phyloP scores from a whole-genome alignment of 805 yeast genomes.

The Ogataea paradorogensis region DNA sequence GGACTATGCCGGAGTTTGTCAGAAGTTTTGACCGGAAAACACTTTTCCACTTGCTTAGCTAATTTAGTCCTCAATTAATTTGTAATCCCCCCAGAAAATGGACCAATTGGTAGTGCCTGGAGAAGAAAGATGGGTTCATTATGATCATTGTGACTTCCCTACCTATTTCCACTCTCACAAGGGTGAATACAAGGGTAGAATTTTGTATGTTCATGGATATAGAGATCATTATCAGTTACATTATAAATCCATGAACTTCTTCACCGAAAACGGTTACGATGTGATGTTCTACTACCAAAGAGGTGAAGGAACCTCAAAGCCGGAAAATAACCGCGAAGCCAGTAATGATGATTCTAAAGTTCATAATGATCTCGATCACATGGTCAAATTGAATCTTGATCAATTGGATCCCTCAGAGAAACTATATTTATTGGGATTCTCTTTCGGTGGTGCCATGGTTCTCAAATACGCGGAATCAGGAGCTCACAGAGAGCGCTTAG shows the following conservation, averaged over 20 bases:
- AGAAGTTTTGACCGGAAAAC: conserved; percentile 4
- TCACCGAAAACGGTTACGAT: conserved; percentile 56
- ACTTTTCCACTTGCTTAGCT: conserved; percentile 4
- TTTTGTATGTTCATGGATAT: conserved; percentile 70
- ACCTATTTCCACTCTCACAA: conserved; percentile 21
- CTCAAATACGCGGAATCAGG: conserved; percentile 63
- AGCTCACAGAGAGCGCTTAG: conserved; percentile 42
- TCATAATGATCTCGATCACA: conserved; percentile 57
- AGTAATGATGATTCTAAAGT: conserved; percentile 53
- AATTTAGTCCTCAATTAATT: neutral
- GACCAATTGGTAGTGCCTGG: neutral
- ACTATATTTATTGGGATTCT: conserved; percentile 60
- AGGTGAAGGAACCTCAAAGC: conserved; percentile 68
- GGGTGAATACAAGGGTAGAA: conserved; percentile 43
- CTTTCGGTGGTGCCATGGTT: conserved; percentile 79
- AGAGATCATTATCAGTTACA: conserved; percentile 55
- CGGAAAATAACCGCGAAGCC: conserved; percentile 48
- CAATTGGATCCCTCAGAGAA: conserved; percentile 35
- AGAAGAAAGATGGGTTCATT: conserved; percentile 4
- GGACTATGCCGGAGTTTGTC: conserved; percentile 12
- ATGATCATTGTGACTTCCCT: conserved; percentile 23
- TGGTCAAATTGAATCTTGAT: conserved; percentile 45
- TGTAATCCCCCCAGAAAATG: neutral
- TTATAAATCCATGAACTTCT: conserved; percentile 49
- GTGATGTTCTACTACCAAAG: conserved; percentile 69